Evolutionary conservation across 805 yeast species (phyloP), one percentile per base, ranked within the genome.

Genomic region (Hanseniaspora jakobsenii): DNA sequence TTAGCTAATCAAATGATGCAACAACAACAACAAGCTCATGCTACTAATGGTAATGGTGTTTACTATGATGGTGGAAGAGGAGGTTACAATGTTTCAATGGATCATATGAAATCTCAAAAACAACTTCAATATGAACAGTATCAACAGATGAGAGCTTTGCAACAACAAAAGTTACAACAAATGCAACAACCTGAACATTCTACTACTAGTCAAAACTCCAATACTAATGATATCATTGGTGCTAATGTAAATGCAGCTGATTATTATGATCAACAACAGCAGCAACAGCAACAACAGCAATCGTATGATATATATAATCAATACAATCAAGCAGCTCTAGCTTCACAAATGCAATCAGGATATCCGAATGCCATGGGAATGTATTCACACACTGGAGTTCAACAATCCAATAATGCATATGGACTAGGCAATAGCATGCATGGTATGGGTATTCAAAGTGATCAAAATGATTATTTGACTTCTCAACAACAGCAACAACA

Each of bases 31-130:
- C 10, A 6, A 24, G 27, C 27, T 24, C 6, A 24, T 24, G 27
- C 27, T 24, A 24, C 9, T 10, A 24, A 24, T 24, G 27, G 27
- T 24, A 24, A 24, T 24, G 27, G 27, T 7, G 27, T 10, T 10
- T 24, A 24, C 27, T 24, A 24, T 24, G 27, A 24, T 24, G 10
- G n/a, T n/a, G n/a, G n/a, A n/a, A n/a, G n/a, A n/a, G n/a, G n/a
- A n/a, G 54, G 57, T 9, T 59, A 55, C 38, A 55, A 54, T 35
- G 57, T 59, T 16, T 62, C 55, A 44, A 58, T 56, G 40, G 62
- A 64, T 51, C 52, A 49, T n/a, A 49, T 48, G 34, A 51, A 52
- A 26, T 49, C 51, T 30, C 52, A 51, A 32, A 52, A 49, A 44
- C 47, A 45, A 32, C 52, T 48, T 4, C 45, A 44, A 36, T 22